Evolutionary conservation across 1,284 basidiomycete species (phyloP).

Genomic region (Naganishia sp.): DNA sequence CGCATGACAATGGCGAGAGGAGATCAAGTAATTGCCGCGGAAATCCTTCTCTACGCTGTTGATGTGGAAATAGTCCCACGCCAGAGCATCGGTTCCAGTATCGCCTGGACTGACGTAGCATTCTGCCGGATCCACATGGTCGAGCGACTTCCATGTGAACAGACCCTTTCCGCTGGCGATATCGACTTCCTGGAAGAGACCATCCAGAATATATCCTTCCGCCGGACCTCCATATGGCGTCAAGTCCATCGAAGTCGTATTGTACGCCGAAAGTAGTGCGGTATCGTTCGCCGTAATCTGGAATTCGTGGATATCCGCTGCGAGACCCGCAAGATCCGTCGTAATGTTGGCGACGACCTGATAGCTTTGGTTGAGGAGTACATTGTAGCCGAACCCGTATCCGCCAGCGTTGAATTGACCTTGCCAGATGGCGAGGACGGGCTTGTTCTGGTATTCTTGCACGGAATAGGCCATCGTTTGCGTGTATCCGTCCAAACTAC

Average conservation of each 20-base stretch:
- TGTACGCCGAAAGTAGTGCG: conserved; percentile 44
- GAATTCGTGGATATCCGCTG: conserved; percentile 42
- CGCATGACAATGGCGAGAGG: conserved; percentile 44
- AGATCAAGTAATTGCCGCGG: conserved; percentile 48
- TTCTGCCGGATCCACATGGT: conserved; percentile 39
- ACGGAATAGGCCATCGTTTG: conserved; percentile 41
- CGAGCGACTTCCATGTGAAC: conserved; percentile 44
- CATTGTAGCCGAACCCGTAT: conserved; percentile 38
- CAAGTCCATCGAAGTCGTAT: conserved; percentile 37
- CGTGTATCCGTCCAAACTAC: conserved; percentile 27
- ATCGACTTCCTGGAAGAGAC: conserved; percentile 46
- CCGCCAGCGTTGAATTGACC: conserved; percentile 39
- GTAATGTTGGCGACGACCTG: conserved; percentile 28
- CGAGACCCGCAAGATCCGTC: conserved; percentile 9
- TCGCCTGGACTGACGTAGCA: conserved; percentile 38
- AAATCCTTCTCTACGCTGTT: conserved; percentile 46
- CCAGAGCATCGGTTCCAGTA: conserved; percentile 33
- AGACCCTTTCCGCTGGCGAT: conserved; percentile 40
- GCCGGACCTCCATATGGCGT: conserved; percentile 33
- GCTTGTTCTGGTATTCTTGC: conserved; percentile 36
- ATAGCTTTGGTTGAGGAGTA: conserved; percentile 42
- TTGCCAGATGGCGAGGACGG: conserved; percentile 42
- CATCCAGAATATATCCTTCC: conserved; percentile 41
- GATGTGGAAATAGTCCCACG: conserved; percentile 46
- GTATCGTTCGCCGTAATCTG: conserved; percentile 45